Base-by-base conservation (phyloP, 1,284 basidiomycete species). In the Puccinia novopanici region DNA sequence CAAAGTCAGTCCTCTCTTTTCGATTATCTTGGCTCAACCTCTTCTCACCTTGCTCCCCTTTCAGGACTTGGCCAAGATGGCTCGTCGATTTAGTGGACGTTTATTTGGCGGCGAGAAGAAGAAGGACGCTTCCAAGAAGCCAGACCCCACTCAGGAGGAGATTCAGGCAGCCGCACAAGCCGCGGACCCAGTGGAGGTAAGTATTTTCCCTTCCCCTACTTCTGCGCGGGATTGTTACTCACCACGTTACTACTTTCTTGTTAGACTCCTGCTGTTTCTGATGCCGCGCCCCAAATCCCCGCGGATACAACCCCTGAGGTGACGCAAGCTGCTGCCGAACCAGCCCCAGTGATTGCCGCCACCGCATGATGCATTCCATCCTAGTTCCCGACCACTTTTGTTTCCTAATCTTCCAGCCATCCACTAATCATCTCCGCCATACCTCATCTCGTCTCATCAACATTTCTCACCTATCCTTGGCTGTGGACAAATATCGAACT, bases 81-180 rank as follows among this genome's bases (percentile, higher is more conserved):
- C 78, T 22, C 57, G 78, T 15, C 70, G 78, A 52, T 80, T 80
- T 34, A 80, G 78, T 73, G 78, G 78, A 24, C 70, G 78, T n/a
- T 37, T 80, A 10, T 80, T 80, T 55, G 78, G 78, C 42, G 50
- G 17, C 13, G 68, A 63, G 5, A 57, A 74, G 70, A 80, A 80
- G 71, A 80, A 80, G 71, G 63, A 76, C 2, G 3, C 55, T 24
- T 19, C 45, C 17, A 80, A 80, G 71, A 65, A 63, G 40, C 55
- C 78, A 8, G 67, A 78, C 27, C 65, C 67, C 4, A 80, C 78
- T n/a, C 34, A 61, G 13, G 78, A 80, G 71, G 78, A 74, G 30
- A 45, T 59, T 24, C 59, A 73, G 19, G 71, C 55, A 24, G 50
- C 70, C n/a, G 45, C 24, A 17, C 24, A 50, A 19, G 0, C 70